phyloP scores from a whole-genome alignment of 257 asterid species.

The Rhazya stricta region DNA sequence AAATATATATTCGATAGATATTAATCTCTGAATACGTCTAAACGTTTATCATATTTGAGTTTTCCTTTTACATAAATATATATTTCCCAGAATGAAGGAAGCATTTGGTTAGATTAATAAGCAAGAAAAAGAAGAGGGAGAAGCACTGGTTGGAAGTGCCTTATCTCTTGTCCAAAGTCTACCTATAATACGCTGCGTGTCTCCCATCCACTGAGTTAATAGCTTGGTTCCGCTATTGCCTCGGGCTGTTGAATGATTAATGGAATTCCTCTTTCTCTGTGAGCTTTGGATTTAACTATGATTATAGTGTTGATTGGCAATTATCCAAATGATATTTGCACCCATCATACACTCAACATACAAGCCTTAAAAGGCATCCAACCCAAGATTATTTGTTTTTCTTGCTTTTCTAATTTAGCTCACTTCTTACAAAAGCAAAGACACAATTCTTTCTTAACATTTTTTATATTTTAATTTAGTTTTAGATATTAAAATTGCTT shows the following conservation, averaged over 20 bases:
- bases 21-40: too few relatives aligned
- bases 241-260: too few relatives aligned
- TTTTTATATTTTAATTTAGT: too few relatives aligned
- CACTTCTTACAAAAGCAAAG: not conserved
- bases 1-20: too few relatives aligned
- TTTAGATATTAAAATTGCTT: too few relatives aligned
- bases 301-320: constrained; percentile 3
- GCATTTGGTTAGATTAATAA: not conserved
- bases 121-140: not conserved
- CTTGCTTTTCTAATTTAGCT: not conserved
- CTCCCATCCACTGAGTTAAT: too few relatives aligned
- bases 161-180: too few relatives aligned
- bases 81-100: not conserved
- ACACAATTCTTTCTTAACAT: too few relatives aligned
- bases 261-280: not conserved
- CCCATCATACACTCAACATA: constrained; percentile 12
- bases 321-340: not conserved
- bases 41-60: too few relatives aligned
- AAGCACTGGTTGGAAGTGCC: not conserved
- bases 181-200: too few relatives aligned
- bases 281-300: not conserved
- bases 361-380: constrained; percentile 14
- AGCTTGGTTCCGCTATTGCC: too few relatives aligned
- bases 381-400: not conserved
- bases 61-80: too few relatives aligned